Conservation (phyloP, 108 stramenopile genomes). For the Asterionellopsis glacialis region DNA sequence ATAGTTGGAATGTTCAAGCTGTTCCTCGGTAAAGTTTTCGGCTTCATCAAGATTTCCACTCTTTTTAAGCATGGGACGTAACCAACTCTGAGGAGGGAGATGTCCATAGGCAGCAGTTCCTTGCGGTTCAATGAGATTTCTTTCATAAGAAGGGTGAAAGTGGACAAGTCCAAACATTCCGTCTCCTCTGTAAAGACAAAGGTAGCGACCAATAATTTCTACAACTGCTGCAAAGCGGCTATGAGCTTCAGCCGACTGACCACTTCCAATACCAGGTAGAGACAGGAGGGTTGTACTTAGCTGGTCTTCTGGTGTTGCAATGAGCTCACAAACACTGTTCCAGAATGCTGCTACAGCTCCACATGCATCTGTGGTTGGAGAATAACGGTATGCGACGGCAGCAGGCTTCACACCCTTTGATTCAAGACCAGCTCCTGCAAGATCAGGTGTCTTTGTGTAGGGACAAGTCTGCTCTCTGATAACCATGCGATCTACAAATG, state of each 20-base stretch:
- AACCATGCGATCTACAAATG: constrained; percentile 56
- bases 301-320: constrained; percentile 34
- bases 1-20: constrained; percentile 49
- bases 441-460: constrained; percentile 31
- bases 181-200: constrained; percentile 54
- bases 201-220: constrained; percentile 52
- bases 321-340: constrained; percentile 71
- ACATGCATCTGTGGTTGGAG: constrained; percentile 35
- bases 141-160: constrained; percentile 63
- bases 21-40: constrained; percentile 44
- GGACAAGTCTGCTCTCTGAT: constrained; percentile 43
- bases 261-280: constrained; percentile 39
- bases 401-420: constrained; percentile 28
- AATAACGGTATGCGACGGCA: constrained; percentile 51
- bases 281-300: constrained; percentile 42
- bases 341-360: constrained; percentile 64
- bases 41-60: constrained; percentile 38
- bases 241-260: constrained; percentile 20
- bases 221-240: constrained; percentile 60
- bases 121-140: constrained; percentile 36
- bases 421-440: constrained; percentile 39
- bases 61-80: constrained; percentile 53
- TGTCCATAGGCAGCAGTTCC: constrained; percentile 55
- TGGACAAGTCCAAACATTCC: constrained; percentile 55
- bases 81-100: constrained; percentile 58